Evolutionary conservation across 139 green algal species (phyloP).

Genomic region (Ulvella scutata): DNA sequence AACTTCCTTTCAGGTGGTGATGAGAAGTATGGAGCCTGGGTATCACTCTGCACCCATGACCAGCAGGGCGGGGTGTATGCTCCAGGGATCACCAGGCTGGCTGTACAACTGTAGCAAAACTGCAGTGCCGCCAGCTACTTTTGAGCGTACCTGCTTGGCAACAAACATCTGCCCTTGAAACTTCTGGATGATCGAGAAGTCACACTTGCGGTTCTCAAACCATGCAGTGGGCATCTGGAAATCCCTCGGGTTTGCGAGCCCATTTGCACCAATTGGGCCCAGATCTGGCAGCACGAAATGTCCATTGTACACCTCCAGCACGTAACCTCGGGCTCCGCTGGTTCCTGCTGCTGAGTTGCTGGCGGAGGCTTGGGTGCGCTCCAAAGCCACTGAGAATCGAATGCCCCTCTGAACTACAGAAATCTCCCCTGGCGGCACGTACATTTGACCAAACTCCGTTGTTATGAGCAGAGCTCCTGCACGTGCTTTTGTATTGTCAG

Average conservation of each 20-base stretch:
- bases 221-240: constrained; percentile 69
- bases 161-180: constrained; percentile 73
- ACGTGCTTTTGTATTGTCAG: background rate
- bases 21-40: no score
- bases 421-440: constrained; percentile 62
- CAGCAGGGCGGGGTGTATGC: no score
- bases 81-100: no score
- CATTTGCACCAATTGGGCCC: constrained; percentile 86
- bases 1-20: no score
- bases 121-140: no score
- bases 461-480: constrained; percentile 49
- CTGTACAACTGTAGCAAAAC: no score
- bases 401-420: constrained; percentile 66
- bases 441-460: constrained; percentile 76
- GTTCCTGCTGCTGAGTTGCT: no score
- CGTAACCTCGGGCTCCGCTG: constrained; percentile 51
- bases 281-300: constrained; percentile 86
- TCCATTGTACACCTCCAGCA: constrained; percentile 76
- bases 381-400: constrained; percentile 61
- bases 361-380: no score
- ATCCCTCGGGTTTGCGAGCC: constrained; percentile 72
- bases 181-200: constrained; percentile 69
- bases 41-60: no score
- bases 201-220: constrained; percentile 51
- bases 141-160: constrained; percentile 3